Evolutionary conservation across 441 rosid species (phyloP).

Genomic region (Geranium incanum): DNA sequence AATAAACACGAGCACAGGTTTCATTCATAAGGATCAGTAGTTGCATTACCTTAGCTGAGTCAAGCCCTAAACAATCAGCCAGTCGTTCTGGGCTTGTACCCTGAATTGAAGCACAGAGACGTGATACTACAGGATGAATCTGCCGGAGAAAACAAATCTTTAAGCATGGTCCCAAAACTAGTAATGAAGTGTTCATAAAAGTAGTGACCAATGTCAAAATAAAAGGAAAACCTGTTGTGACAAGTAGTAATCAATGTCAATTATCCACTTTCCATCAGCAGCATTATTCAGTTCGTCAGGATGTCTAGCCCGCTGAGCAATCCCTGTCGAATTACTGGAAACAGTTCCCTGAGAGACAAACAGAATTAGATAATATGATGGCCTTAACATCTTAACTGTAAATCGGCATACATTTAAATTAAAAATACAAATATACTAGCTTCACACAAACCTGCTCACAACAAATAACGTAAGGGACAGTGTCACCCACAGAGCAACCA

Average conservation of each 20-base stretch:
- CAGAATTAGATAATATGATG: constrained; percentile 13
- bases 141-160: constrained; percentile 19
- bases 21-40: background rate
- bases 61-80: constrained; percentile 96
- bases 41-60: constrained; percentile 74
- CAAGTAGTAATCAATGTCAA: constrained; percentile 89
- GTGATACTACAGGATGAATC: constrained; percentile 98
- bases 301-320: constrained; percentile 93
- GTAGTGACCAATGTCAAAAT: background rate
- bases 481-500: constrained; percentile 84
- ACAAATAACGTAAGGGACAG: constrained; percentile 88
- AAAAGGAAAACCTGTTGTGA: constrained; percentile 47
- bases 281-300: constrained; percentile 84
- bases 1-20: background rate
- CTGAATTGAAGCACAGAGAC: constrained; percentile 87
- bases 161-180: background rate
- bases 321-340: constrained; percentile 53
- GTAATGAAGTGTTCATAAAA: background rate
- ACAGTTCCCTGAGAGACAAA: constrained; percentile 48
- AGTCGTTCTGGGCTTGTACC: constrained; percentile 90
- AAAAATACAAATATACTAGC: constrained; percentile 12
- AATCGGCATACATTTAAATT: constrained; percentile 1
- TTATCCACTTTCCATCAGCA: constrained; percentile 75
- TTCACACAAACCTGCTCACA: constrained; percentile 66
- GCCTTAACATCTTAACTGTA: background rate